Percentiles rank a stretch among this genome's conserved stretches.
phyloP scores from a whole-genome alignment of 345 rosid species.

The Bretschneidera sinensis region DNA sequence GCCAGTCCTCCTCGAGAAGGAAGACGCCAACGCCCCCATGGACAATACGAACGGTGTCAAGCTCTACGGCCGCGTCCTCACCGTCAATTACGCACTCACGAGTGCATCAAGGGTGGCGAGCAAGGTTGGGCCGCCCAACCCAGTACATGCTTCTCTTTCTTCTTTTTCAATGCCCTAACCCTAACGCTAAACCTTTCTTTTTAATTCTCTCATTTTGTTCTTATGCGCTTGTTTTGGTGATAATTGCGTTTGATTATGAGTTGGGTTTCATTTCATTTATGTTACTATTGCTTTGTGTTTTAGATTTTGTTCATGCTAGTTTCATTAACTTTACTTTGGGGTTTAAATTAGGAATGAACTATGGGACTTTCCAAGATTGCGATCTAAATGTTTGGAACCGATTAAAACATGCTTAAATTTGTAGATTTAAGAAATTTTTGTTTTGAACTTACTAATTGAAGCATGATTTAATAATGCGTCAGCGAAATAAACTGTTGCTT shows the following conservation, averaged over 20 bases:
- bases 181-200: neutral
- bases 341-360: neutral
- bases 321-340: neutral
- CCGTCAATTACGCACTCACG: conserved; percentile 94
- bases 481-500: no score
- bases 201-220: neutral
- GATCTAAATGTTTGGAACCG: no score
- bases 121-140: conserved; percentile 99
- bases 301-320: no score
- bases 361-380: no score
- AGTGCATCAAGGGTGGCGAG: conserved; percentile 95
- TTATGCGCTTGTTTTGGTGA: neutral
- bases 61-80: conserved; percentile 96
- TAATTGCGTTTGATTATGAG: neutral
- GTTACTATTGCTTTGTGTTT: neutral
- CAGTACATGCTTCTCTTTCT: conserved; percentile 39
- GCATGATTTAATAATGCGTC: no score
- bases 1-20: conserved; percentile 80
- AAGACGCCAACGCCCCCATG: conserved; percentile 91
- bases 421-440: no score
- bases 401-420: no score
- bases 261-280: neutral
- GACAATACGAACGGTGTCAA: conserved; percentile 98
- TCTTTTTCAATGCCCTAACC: neutral
- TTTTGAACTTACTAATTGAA: no score